These are phyloP conservation scores for Apiotrichum veenhuisii DNA, from an alignment of 1,284 basidiomycete genomes.

Conservation along the genomic window DNA sequence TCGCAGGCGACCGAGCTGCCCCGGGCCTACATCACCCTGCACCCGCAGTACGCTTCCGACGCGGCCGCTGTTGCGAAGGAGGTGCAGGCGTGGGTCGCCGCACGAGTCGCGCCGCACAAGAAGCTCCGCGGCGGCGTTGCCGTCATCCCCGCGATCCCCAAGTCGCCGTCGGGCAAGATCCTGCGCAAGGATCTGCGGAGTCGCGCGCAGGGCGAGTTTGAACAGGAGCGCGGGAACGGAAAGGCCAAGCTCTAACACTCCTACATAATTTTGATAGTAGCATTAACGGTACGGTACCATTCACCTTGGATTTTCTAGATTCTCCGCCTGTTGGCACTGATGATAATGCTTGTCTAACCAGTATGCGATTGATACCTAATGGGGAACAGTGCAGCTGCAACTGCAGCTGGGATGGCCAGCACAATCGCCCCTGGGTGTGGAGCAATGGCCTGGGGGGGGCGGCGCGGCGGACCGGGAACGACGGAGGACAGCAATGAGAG, in stretches of 20 bases:
- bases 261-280: too few species aligned
- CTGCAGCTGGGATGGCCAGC: too few species aligned
- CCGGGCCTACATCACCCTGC: neutral
- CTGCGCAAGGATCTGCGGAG: conserved; percentile 36
- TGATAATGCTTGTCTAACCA: too few species aligned
- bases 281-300: too few species aligned
- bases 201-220: conserved; percentile 26
- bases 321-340: too few species aligned
- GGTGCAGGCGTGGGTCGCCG: conserved; percentile 58
- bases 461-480: too few species aligned
- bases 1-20: conserved; percentile 57
- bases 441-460: too few species aligned
- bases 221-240: conserved; percentile 13
- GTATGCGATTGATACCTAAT: too few species aligned
- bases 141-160: conserved; percentile 52
- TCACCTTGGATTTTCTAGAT: too few species aligned
- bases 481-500: too few species aligned
- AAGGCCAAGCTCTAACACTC: neutral
- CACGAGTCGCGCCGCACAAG: conserved; percentile 54
- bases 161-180: conserved; percentile 43
- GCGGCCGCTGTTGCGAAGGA: conserved; percentile 49
- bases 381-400: too few species aligned
- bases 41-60: neutral
- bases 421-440: too few species aligned
- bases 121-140: conserved; percentile 52